Base-by-base conservation (phyloP, 108 stramenopile species). In the Skeletonema marinoi region DNA sequence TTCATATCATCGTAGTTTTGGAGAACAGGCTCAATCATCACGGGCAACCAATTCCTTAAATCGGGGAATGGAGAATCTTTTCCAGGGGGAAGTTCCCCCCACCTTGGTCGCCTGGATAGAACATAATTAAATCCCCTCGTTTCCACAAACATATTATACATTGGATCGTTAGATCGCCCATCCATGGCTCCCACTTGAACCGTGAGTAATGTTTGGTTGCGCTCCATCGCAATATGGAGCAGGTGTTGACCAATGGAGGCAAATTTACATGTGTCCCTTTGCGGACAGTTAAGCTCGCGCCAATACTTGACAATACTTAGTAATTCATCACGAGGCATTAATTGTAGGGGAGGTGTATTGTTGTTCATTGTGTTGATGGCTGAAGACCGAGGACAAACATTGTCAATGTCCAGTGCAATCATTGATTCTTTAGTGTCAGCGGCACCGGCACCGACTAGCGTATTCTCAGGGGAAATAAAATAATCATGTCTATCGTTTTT, bases 1-100 rank as follows among this genome's bases (percentile, higher is more conserved):
- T 39, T 19, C 64, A 73, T n/a, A 36, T 42, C 36, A 4, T 63
- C 41, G 46, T 32, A 73, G 64, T 73, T 73, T 30, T 19, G 35
- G 29, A 64, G 73, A 14, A 73, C 62, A 13, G 73, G 73, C 73
- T 73, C 73, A 46, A 73, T 25, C 32, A 73, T 41, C 0, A 73
- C 41, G 8, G 73, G 73, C 4, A 73, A 29, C 73, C 73, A 73
- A 73, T 73, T 64, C 6, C 38, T 16, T 30, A 73, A 65, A 65
- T 38, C 11, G 12, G 36, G 14, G 13, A 36, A 38, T 0, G 11
- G 7, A 6, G 44, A 46, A 25, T 25, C 25, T 25, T 0, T 0
- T 25, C 25, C 25, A 25, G 25, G 25, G 25, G 25, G 25, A 25
- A 25, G 25, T 25, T 25, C 25, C 25, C 25, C 25, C 25, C 25